Percentiles rank a stretch among this genome's conserved stretches.
These are phyloP conservation scores for Durotheca rogersii DNA, from an alignment of 495 filamentous ascomycete species.

Conservation along the genomic window DNA sequence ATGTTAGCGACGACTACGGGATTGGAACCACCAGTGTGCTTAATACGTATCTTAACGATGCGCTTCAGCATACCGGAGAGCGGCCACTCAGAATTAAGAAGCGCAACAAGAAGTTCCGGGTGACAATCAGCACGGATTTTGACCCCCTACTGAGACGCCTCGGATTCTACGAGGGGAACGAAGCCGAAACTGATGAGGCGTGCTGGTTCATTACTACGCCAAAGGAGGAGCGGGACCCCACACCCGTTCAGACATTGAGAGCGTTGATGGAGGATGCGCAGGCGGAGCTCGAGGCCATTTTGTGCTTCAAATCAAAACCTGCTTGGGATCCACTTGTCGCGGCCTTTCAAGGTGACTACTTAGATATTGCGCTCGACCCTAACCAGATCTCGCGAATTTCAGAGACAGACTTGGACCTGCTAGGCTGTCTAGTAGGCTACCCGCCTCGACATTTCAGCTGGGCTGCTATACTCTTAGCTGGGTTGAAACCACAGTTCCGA, in stretches of 20 bases:
- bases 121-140: conserved; percentile 67
- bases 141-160: conserved; percentile 62
- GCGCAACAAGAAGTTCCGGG: conserved; percentile 69
- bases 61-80: conserved; percentile 47
- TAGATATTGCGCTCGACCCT: neutral
- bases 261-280: conserved; percentile 31
- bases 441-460: conserved; percentile 28
- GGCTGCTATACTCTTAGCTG: conserved; percentile 30
- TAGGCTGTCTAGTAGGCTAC: conserved; percentile 28
- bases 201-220: conserved; percentile 32
- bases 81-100: conserved; percentile 58
- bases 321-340: conserved; percentile 27
- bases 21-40: conserved; percentile 58
- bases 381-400: neutral
- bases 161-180: conserved; percentile 52
- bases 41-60: conserved; percentile 62
- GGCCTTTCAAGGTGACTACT: conserved; percentile 20
- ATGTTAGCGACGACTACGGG: conserved; percentile 47
- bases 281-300: conserved; percentile 24
- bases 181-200: conserved; percentile 26
- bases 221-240: conserved; percentile 1
- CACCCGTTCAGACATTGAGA: conserved; percentile 14
- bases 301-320: neutral
- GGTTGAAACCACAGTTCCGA: conserved; percentile 23
- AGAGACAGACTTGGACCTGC: conserved; percentile 12